Percentiles rank a stretch among this genome's conserved stretches.
Conservation (phyloP, 306 rosid species). For the Cicer pinnatifidum region DNA sequence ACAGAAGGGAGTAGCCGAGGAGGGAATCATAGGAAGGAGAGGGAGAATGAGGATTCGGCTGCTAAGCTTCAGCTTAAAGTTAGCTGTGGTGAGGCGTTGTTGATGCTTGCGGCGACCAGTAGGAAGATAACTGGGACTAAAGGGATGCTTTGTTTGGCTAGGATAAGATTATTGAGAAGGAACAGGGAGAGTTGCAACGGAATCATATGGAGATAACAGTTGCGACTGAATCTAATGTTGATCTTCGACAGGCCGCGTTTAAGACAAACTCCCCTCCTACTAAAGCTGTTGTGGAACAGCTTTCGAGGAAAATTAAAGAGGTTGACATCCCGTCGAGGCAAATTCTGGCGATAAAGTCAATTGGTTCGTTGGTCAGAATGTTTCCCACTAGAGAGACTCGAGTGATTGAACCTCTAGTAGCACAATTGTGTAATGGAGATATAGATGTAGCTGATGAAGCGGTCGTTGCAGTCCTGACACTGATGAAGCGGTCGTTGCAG, state of each 20-base stretch:
- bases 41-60: slow-evolving; percentile 73
- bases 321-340: slow-evolving; percentile 58
- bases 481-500: too few species aligned
- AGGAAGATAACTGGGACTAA: slow-evolving; percentile 77
- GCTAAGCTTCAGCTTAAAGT: slow-evolving; percentile 65
- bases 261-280: slow-evolving; percentile 77
- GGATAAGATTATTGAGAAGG: slow-evolving; percentile 62
- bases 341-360: slow-evolving; percentile 64
- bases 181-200: slow-evolving; percentile 66
- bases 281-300: slow-evolving; percentile 80
- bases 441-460: slow-evolving; percentile 68
- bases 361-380: slow-evolving; percentile 83
- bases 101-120: slow-evolving; percentile 79
- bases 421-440: slow-evolving; percentile 58
- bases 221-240: slow-evolving; percentile 72
- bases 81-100: slow-evolving; percentile 73
- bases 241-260: slow-evolving; percentile 71
- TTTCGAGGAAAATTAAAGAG: slow-evolving; percentile 64
- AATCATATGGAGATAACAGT: slow-evolving; percentile 77
- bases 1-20: slow-evolving; percentile 63
- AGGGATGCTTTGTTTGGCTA: slow-evolving; percentile 85
- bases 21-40: slow-evolving; percentile 67
- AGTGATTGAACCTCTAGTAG: slow-evolving; percentile 65
- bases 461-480: too few species aligned
- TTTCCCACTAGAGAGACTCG: slow-evolving; percentile 88